Percentiles rank a stretch among this genome's conserved stretches.
phyloP scores from a whole-genome alignment of 2,329 filamentous ascomycete genomes.

The Thielaviopsis euricoi region DNA sequence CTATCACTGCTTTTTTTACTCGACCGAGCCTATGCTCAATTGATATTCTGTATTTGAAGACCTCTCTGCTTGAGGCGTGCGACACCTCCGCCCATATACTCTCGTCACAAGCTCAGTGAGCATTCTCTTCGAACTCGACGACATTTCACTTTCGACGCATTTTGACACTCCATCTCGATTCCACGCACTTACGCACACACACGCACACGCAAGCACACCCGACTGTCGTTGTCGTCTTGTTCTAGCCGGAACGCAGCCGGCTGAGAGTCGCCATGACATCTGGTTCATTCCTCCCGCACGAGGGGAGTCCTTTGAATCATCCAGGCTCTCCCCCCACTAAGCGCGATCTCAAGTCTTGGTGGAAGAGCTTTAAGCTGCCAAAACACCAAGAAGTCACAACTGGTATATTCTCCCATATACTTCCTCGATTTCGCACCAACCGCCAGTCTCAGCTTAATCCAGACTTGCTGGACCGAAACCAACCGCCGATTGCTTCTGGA shows the following conservation, averaged over 20 bases:
- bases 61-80: too few relatives aligned
- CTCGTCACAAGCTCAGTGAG: too few relatives aligned
- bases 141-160: background rate
- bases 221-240: background rate
- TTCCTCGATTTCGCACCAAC: background rate
- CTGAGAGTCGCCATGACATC: conserved; percentile 19
- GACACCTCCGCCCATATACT: too few relatives aligned
- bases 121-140: background rate
- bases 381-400: conserved; percentile 27
- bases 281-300: conserved; percentile 19
- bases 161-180: background rate
- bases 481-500: too few relatives aligned
- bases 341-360: conserved; percentile 87
- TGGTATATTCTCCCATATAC: conserved; percentile 29
- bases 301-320: conserved; percentile 22
- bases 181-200: too few relatives aligned
- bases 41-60: too few relatives aligned
- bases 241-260: background rate
- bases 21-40: too few relatives aligned
- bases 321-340: conserved; percentile 60
- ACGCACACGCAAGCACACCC: too few relatives aligned
- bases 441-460: too few relatives aligned
- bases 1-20: too few relatives aligned
- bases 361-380: conserved; percentile 79
- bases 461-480: too few relatives aligned